Evolutionary conservation across 2,329 filamentous ascomycete genomes (phyloP).

Genomic region (Rugonectria rugulosa): DNA sequence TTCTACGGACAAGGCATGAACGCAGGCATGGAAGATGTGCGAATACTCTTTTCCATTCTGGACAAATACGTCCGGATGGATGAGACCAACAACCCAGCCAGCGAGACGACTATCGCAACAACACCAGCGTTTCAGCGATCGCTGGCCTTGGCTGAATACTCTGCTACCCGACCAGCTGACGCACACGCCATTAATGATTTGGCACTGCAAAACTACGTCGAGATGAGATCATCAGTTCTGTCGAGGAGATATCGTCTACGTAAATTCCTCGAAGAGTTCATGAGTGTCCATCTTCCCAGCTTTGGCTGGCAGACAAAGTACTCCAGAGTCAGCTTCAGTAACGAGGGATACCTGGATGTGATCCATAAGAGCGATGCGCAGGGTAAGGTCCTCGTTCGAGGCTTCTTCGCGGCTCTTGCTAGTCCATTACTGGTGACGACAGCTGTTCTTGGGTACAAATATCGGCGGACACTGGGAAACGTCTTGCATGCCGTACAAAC

Average conservation of each 20-base stretch:
- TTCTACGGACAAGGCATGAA: slow-evolving; percentile 99
- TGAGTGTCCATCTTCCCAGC: slow-evolving; percentile 77
- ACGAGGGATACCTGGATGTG: slow-evolving; percentile 88
- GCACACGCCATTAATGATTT: slow-evolving; percentile 92
- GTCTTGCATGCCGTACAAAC: slow-evolving; percentile 28
- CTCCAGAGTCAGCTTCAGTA: slow-evolving; percentile 89
- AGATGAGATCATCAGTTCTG: slow-evolving; percentile 90
- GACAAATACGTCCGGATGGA: slow-evolving; percentile 67
- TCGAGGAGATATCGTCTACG: slow-evolving; percentile 79
- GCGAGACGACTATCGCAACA: slow-evolving; percentile 43
- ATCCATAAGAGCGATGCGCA: slow-evolving; percentile 74
- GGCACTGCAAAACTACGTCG: slow-evolving; percentile 87
- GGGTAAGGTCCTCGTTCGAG: slow-evolving; percentile 63
- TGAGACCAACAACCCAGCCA: slow-evolving; percentile 53
- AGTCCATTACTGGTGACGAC: slow-evolving; percentile 42
- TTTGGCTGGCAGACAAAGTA: slow-evolving; percentile 95
- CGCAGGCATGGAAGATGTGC: slow-evolving; percentile 91
- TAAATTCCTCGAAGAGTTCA: slow-evolving; percentile 85
- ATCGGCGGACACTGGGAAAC: slow-evolving; percentile 34
- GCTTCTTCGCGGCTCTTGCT: slow-evolving; percentile 48
- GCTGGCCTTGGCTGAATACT: slow-evolving; percentile 79
- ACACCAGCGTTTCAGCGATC: slow-evolving; percentile 63
- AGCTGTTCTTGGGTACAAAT: slow-evolving; percentile 37
- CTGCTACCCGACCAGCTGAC: slow-evolving; percentile 75
- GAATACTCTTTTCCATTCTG: slow-evolving; percentile 82